Evolutionary conservation across 1,284 basidiomycete genomes (phyloP).

Genomic region (Volvariella volvacea): DNA sequence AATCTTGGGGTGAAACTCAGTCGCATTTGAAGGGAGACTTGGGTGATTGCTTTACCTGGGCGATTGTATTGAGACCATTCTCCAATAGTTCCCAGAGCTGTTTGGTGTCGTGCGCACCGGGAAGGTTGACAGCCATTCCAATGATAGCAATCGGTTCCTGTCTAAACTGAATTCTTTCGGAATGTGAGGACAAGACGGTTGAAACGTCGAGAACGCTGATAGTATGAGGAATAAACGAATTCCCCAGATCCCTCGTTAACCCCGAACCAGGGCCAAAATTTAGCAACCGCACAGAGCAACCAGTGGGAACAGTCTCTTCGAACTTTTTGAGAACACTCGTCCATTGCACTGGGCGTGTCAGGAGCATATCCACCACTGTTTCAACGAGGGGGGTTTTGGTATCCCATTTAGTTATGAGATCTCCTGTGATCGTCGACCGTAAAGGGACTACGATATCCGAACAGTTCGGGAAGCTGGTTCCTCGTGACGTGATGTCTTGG

Average conservation of each 20-base stretch:
- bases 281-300: constrained; percentile 28
- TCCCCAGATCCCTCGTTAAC: constrained; percentile 33
- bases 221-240: constrained; percentile 20
- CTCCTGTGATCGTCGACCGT: constrained; percentile 42
- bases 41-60: constrained; percentile 34
- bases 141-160: constrained; percentile 61
- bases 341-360: constrained; percentile 53
- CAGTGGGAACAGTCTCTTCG: constrained; percentile 17
- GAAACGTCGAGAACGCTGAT: constrained; percentile 24
- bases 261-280: constrained; percentile 52
- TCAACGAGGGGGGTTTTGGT: constrained; percentile 32
- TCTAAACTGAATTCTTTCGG: constrained; percentile 12
- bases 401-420: constrained; percentile 20
- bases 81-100: constrained; percentile 56
- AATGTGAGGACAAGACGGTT: constrained; percentile 8
- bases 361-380: constrained; percentile 49
- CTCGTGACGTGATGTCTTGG: constrained; percentile 32
- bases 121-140: constrained; percentile 64
- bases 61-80: constrained; percentile 48
- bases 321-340: constrained; percentile 31
- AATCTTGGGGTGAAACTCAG: constrained; percentile 33
- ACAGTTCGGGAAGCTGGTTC: constrained; percentile 44
- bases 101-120: constrained; percentile 41
- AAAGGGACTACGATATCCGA: constrained; percentile 37
- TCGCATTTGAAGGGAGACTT: background rate